Base-by-base conservation (phyloP, 192 early-diverging fungal species). In the Dissophora ornata region DNA sequence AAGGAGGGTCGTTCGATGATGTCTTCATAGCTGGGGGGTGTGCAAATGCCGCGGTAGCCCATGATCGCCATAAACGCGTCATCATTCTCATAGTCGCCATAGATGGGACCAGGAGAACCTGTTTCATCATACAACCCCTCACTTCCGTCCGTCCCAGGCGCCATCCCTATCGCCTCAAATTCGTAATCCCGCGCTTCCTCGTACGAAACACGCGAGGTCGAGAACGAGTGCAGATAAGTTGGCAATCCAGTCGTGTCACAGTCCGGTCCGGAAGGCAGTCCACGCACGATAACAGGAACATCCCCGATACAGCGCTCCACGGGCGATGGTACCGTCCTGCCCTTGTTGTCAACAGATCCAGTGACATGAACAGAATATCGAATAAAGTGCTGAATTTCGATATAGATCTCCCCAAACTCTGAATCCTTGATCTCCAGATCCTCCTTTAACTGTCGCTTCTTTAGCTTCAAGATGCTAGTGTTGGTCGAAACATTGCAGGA, bases 351-450 rank as follows among this genome's bases (percentile, higher is more conserved):
- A 18, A 77, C 59, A 2, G 64, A 77, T 48, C 64, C 64, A 32
- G 52, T 57, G 22, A 67, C 73, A 62, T 67, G 62, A 29, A 77
- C 0, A 2, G 73, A 77, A 36, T 67, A 77, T 28, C 73, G 73
- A 32, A 77, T 61, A 62, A 77, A 77, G 24, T 77, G 73, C 41
- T 77, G 73, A 22, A 77, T 32, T 47, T 77, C 73, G 38, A 77
- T 62, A 13, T 32, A 44, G 26, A 77, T 29, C 52, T 77, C 73
- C 10, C 73, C 73, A 67, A 77, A 77, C 24, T 77, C 73, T 12
- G 57, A 42, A 40, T 77, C 73, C 36, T 57, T 59, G 41, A 67
- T 67, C n/a, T 59, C 64, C 18, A 24, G 25, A 9, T 77, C 64
- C 46, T 62, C 59, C 53, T 77, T 55, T 15, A 62, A 32, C 4